phyloP scores from a whole-genome alignment of 176 grass and related monocot species.

The Tillandsia fasciculata region DNA sequence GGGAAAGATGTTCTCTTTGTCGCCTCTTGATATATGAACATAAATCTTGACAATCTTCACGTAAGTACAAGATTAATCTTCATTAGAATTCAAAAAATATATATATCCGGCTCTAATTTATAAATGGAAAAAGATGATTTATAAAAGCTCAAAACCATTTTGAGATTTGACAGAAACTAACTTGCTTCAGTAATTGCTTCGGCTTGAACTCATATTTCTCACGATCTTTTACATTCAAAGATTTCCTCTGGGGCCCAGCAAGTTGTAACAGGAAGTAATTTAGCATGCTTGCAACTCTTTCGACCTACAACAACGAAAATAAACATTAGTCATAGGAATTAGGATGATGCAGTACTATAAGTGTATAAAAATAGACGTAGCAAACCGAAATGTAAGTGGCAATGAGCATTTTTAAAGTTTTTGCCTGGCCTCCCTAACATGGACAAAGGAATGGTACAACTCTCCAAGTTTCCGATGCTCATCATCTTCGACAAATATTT shows the following conservation, averaged over 20 bases:
- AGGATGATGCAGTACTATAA: not conserved
- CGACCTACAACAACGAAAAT: conserved; percentile 43
- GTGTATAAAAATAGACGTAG: not conserved
- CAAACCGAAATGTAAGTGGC: not conserved
- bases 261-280: conserved; percentile 99
- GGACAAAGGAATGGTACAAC: not conserved
- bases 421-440: not conserved
- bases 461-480: not conserved
- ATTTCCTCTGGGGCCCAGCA: conserved; percentile 91
- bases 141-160: not conserved
- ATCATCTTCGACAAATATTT: not conserved
- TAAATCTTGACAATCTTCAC: conserved; percentile 84
- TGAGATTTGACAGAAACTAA: conserved; percentile 17
- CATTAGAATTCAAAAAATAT: conserved; percentile 16
- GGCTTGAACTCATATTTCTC: conserved; percentile 98
- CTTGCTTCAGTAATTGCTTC: conserved; percentile 89
- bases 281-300: conserved; percentile 94
- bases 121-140: not conserved
- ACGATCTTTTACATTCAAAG: conserved; percentile 96
- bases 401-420: not conserved
- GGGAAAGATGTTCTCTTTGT: conserved; percentile 72
- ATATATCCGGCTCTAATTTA: not conserved
- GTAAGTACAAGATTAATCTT: conserved; percentile 4
- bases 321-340: conserved; percentile 6
- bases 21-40: conserved; percentile 94